Base-by-base conservation (phyloP, 768 basidiomycete genomes). In the Cubamyces sp. region DNA sequence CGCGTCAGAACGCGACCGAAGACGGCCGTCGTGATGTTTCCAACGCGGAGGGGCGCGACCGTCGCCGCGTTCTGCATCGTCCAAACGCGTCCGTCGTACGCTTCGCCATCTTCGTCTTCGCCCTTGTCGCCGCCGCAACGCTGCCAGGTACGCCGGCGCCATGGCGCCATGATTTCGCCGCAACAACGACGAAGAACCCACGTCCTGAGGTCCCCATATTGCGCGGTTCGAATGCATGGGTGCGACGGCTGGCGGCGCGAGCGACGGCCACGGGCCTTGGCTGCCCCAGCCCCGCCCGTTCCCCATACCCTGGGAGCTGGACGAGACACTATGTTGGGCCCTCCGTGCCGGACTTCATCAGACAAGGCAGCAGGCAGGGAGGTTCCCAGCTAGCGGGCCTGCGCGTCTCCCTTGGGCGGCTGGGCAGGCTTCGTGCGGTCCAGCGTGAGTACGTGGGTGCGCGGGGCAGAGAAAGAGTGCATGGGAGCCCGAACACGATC, bases 401-500 rank as follows among this genome's bases (percentile, higher is more conserved):
- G 51, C 21, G 54, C 42, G 43, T 30, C 37, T 46, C 26, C 40
- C 30, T 16, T 19, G 41, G 54, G 54, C 54, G 41, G 40, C 41
- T 40, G 39, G 51, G 14, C 37, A 34, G 51, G 25, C 25, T 53
- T n/a, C 37, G 34, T 39, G 34, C 37, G 51, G 15, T 39, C 37
- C 16, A 39, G 37, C 19, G 51, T 51, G 30, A 51, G 18, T 34
- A n/a, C 34, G 50, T 40, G 51, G 11, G 51, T 40, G 51, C 34
- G 37, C 39, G 12, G 51, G n/a, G 51, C 19, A 40, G 37, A 16
- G 21, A 16, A 54, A 7, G 42, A 19, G 30, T 37, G 30, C 26
- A 49, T 64, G 62, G 62, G 62, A 64, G 53, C 45, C 56, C 61
- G 61, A 57, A 5, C 52, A 18, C 39, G 57, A 19, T 64, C 62